These are phyloP conservation scores for Hypoxylon rubiginosum DNA, from an alignment of 2,329 filamentous ascomycete species.

Conservation along the genomic window DNA sequence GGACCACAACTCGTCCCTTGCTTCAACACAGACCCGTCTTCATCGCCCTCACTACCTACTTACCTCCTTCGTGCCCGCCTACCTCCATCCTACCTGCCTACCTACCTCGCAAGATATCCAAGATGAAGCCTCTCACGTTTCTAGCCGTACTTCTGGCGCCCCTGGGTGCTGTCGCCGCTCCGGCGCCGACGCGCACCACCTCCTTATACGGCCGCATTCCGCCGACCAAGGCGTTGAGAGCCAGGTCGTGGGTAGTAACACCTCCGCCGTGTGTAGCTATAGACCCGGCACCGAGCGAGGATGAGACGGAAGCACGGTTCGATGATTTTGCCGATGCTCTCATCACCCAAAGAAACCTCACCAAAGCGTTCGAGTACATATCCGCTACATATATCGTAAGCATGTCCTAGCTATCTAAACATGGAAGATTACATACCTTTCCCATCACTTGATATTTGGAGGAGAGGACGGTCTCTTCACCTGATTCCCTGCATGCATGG, in stretches of 20 bases:
- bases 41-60: background rate
- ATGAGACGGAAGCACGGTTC: constrained; percentile 40
- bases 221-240: background rate
- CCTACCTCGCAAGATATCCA: background rate
- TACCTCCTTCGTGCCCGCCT: background rate
- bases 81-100: background rate
- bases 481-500: background rate
- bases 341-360: constrained; percentile 43
- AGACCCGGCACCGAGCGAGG: constrained; percentile 36
- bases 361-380: constrained; percentile 44
- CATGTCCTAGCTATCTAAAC: constrained; percentile 3
- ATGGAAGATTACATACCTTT: background rate
- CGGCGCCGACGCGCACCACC: background rate
- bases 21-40: background rate
- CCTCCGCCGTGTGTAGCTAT: constrained; percentile 43
- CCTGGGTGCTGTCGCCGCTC: constrained; percentile 11
- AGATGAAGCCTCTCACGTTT: constrained; percentile 15
- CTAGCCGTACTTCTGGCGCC: constrained; percentile 19
- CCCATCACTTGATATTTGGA: background rate
- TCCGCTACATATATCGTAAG: constrained; percentile 38
- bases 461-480: background rate
- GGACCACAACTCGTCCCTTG: background rate
- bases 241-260: constrained; percentile 21
- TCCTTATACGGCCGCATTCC: background rate
- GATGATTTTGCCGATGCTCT: constrained; percentile 44